Base-by-base conservation (phyloP, 2,329 filamentous ascomycete species). In the Fusarium armeniacum region DNA sequence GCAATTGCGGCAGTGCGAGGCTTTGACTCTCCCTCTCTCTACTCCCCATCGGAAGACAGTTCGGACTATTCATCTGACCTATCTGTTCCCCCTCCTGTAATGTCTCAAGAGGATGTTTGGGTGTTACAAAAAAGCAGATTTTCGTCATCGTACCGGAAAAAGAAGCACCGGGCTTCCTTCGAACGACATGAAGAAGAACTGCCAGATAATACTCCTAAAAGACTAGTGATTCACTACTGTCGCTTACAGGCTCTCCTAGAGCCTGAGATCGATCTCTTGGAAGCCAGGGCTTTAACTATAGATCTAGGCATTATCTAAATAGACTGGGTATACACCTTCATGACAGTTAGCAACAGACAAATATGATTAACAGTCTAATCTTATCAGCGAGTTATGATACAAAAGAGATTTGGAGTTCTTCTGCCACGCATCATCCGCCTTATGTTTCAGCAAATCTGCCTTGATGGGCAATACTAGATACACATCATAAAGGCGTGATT, bases 131-230 rank as follows among this genome's bases (percentile, higher is more conserved):
- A n/a, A 11, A 9, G 6, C 33, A 16, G 1, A 15, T 3, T 4
- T 36, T 18, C 33, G 15, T 8, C 16, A 18, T 18, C 16, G 6
- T 3, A 18, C 33, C 33, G 15, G 16, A 36, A 36, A 32, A 32
- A 32, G 30, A 32, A 32, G 5, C 1, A 32, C 8, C 3, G 30
- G 12, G 3, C 3, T 4, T 13, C 1, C 1, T 15, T 32, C 9
- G 12, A 32, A 32, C 4, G 3, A 13, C 11, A 4, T 3, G 30
- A 32, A 5, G 11, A 32, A 12, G 33, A 16, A 18, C 33, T 18
- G 13, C 33, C 15, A n/a, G 5, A 36, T 4, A 9, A 36, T 18
- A 36, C 33, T 7, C 16, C 33, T 12, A 18, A n/a, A 16, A 12
- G 33, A 18, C 16, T 36, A 4, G 6, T 6, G 16, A 8, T 36